phyloP scores from a whole-genome alignment of 2,329 filamentous ascomycete species.

The Didymella keratinophila region DNA sequence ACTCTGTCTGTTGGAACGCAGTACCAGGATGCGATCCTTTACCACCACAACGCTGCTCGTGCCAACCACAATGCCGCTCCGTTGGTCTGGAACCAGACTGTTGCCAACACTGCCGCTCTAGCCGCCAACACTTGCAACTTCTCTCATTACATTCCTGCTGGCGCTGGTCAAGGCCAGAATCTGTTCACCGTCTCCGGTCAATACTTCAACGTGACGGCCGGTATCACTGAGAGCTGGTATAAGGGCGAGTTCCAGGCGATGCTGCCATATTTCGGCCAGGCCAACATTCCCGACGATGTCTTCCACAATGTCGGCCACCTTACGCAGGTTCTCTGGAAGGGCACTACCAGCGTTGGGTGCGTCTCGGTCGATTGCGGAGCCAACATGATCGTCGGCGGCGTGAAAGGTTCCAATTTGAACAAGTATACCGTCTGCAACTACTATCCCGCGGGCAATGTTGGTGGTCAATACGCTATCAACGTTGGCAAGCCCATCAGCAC shows the following conservation, averaged over 20 bases:
- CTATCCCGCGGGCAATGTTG: slow-evolving; percentile 68
- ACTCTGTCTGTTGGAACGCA: slow-evolving; percentile 34
- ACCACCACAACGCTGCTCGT: slow-evolving; percentile 88
- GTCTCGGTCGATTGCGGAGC: slow-evolving; percentile 42
- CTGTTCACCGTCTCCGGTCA: slow-evolving; percentile 72
- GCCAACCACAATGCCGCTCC: slow-evolving; percentile 75
- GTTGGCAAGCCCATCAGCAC: slow-evolving; percentile 53
- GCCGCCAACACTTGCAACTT: slow-evolving; percentile 82
- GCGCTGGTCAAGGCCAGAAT: slow-evolving; percentile 83
- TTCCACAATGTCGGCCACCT: slow-evolving; percentile 47
- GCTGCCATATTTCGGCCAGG: slow-evolving; percentile 64
- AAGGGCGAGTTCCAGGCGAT: slow-evolving; percentile 74
- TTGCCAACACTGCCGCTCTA: slow-evolving; percentile 61
- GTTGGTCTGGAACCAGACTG: slow-evolving; percentile 73
- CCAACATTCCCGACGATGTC: slow-evolving; percentile 59
- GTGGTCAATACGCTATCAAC: slow-evolving; percentile 62
- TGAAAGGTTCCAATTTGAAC: slow-evolving; percentile 30
- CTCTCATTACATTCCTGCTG: slow-evolving; percentile 60
- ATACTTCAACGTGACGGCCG: slow-evolving; percentile 66
- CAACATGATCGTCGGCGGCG: slow-evolving; percentile 35
- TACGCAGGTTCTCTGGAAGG: slow-evolving; percentile 52
- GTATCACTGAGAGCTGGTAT: slow-evolving; percentile 88
- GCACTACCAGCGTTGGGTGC: slow-evolving; percentile 49
- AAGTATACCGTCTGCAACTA: slow-evolving; percentile 86
- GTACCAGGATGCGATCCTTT: slow-evolving; percentile 54